phyloP scores from a whole-genome alignment of 495 filamentous ascomycete species.

The Pyrenula aspistea region DNA sequence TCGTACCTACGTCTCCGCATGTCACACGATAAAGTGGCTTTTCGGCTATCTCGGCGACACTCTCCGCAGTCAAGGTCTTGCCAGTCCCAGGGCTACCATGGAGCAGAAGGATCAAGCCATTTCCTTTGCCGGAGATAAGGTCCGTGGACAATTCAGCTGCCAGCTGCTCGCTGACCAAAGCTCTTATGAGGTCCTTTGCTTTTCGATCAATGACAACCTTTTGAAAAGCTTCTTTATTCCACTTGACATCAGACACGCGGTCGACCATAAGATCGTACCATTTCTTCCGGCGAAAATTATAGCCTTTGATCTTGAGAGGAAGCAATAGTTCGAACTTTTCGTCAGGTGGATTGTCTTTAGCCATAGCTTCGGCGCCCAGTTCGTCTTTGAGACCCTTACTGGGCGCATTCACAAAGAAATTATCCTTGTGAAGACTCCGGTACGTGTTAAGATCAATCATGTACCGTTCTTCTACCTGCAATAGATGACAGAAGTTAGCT shows the following conservation, averaged over 20 bases:
- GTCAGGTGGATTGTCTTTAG: slow-evolving; percentile 4
- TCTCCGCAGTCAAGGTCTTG: slow-evolving; percentile 45
- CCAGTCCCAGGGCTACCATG: slow-evolving; percentile 46
- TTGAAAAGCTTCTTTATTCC: slow-evolving; percentile 42
- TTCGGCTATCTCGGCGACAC: slow-evolving; percentile 37
- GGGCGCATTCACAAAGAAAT: slow-evolving; percentile 12
- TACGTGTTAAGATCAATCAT: slow-evolving; percentile 13
- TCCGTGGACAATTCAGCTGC: slow-evolving; percentile 22
- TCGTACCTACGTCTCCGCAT: slow-evolving; percentile 41
- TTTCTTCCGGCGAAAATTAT: slow-evolving; percentile 26
- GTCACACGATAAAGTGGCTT: slow-evolving; percentile 43
- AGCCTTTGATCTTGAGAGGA: slow-evolving; percentile 17
- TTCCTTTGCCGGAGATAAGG: slow-evolving; percentile 41
- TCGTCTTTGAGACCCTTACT: slow-evolving; percentile 10
- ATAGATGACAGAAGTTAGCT: too few relatives aligned
- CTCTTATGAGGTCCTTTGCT: slow-evolving; percentile 40
- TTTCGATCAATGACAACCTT: slow-evolving; percentile 37
- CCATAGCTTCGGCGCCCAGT: slow-evolving; percentile 1
- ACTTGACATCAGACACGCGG: slow-evolving; percentile 28
- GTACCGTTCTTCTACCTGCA: slow-evolving; percentile 9
- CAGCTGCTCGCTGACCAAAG: slow-evolving; percentile 28
- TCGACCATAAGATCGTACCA: slow-evolving; percentile 29
- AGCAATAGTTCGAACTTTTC: slow-evolving; percentile 14
- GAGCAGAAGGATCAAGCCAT: slow-evolving; percentile 47
- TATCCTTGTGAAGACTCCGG: slow-evolving; percentile 31